Evolutionary conservation across 257 asterid species (phyloP), one percentile per base, ranked within the genome.

Genomic region (Jasminum sambac): DNA sequence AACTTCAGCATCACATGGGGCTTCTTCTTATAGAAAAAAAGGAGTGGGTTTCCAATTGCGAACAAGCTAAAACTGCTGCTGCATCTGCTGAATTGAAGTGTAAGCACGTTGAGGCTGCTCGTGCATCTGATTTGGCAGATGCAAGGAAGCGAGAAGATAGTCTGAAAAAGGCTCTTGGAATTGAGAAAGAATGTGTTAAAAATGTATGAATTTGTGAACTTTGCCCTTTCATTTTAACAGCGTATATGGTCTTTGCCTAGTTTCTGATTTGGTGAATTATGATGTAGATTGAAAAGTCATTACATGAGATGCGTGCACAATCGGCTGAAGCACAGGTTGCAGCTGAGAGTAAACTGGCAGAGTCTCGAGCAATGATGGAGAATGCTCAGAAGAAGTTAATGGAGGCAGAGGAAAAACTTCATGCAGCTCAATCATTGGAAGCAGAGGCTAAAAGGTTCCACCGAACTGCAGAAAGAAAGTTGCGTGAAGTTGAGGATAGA

Each of bases 1-100:
- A 92, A 9, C 92, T 90, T 78, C 98, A 95, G 69, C 88, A 95
- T 82, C 99, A 92, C 40, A 91, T 95, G 99, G 99, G 99, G 11
- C 88, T 95, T 80, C 91, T 91, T 68, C 79, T 95, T 73, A 34
- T 95, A 88, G 99, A 91, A 76, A 88, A 76, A 59, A 95, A 91
- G 72, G 90, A 91, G 8, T 92, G 97, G 97, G 79, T 77, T 76
- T 81, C 96, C 48, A 87, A 87, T 80, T 80, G 82, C 30, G 97
- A 88, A 62, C 91, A 91, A 76, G 80, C 89, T 57, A 84, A 81
- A 77, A 80, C 90, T 65, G 63, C 72, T 7, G 87, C 90, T 11
- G 97, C 84, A 69, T 74, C 94, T 6, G 87, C 96, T 55, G 96
- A 89, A 78, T 79, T 86, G 68, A 84, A 83, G 71, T 73, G 61